Evolutionary conservation across 2,329 filamentous ascomycete species (phyloP), one percentile per base, ranked within the genome.

Genomic region (Aspergillus candidus): DNA sequence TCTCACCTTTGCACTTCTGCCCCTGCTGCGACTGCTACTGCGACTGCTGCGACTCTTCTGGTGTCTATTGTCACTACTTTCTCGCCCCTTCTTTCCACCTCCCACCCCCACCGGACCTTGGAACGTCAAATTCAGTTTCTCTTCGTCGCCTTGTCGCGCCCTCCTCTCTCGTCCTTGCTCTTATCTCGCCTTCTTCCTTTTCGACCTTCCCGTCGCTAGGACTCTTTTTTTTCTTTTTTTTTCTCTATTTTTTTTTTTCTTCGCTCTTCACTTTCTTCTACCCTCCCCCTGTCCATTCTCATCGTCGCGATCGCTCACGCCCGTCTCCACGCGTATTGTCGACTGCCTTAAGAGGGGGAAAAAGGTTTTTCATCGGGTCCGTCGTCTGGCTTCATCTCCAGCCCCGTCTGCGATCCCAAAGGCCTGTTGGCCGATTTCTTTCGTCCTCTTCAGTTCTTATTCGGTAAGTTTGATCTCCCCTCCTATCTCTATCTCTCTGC

Each of bases 331-430:
- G 22, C 22, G 22, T 27, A 27, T 27, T 27, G 22, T 27, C 22
- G 22, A 27, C 3, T 27, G 2, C 6, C 7, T 27, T 27, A 7
- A 6, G 22, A 22, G 8, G 6, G 22, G 39, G 35, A 44, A 40
- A 53, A 49, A 43, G 41, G 18, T 47, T 53, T 27, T 27, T 27
- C 22, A 27, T 27, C 22, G 22, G 12, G 6, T 37, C 18, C 32
- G 22, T 39, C 37, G 37, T 30, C 27, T 39, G 37, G 29, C 32
- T 39, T 39, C 37, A 27, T 27, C 22, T 3, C 22, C 22, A 27
- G 22, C 22, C 8, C 22, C 22, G 22, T 27, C 22, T 8, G 22
- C 22, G 22, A 27, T 27, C 6, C 22, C 22, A 27, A 27, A 27
- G 22, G 22, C 22, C 22, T 7, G 22, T 27, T 27, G 22, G 22